Base-by-base conservation (phyloP, 805 yeast genomes). In the Pichia californica region DNA sequence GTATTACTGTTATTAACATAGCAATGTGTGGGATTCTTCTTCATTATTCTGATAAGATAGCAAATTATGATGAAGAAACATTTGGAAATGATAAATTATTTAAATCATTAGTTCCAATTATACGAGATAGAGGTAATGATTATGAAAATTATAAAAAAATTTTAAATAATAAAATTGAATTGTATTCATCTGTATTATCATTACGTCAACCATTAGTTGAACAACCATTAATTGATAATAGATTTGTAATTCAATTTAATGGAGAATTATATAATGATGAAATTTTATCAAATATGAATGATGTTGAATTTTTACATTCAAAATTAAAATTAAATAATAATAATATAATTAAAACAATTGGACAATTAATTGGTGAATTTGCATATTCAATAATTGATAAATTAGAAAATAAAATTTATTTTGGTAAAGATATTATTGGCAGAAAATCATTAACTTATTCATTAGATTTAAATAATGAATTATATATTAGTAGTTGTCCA, bases 361-460 rank as follows among this genome's bases (percentile, higher is more conserved):
- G 63, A 7, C 41, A 39, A 2, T 52, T 88, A 16, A 71, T 75
- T 26, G 99, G 99, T 2, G 99, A 91, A 56, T 93, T 81, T 68
- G 93, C 99, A 0, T 79, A 67, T 60, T 61, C 70, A 52, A 60
- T 81, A 15, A 57, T 68, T 25, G 87, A 83, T 54, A 52, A 52
- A n/a, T 15, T 48, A 1, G 48, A 57, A 1, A 48, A 64, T 0
- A 58, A 46, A 26, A 51, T 87, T 0, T 83, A 76, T 66, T 93
- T 88, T 65, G 97, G 94, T 0, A 75, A 95, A 51, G 99, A 93
- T 59, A 53, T 68, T 1, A 66, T 87, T 25, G 99, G 99, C 0
- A 81, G 83, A 54, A 71, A 96, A 49, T 83, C 96, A 19, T 67
- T 93, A 31, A 65, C 81, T 8, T 85, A 72, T 5, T 35, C 25